Evolutionary conservation across 1,139 yeast species (phyloP).

Genomic region (Pichia sp.): DNA sequence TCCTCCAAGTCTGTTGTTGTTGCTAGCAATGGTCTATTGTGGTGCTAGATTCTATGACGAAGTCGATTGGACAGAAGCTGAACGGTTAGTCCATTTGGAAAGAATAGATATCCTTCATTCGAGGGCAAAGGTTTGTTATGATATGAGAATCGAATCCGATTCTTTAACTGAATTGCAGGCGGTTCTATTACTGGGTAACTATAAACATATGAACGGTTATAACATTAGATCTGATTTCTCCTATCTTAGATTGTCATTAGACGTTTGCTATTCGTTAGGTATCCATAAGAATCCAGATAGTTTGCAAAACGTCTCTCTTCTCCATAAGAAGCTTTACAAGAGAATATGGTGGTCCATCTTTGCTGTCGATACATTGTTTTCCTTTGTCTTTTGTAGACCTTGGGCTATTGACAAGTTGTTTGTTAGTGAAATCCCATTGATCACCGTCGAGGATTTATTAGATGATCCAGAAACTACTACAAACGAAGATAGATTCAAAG

Average conservation of each 20-base stretch:
- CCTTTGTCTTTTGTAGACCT: constrained; percentile 65
- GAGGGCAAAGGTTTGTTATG: constrained; percentile 76
- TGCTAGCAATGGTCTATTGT: constrained; percentile 70
- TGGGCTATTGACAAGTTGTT: constrained; percentile 48
- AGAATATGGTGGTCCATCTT: constrained; percentile 67
- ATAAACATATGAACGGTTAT: constrained; percentile 21
- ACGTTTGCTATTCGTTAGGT: constrained; percentile 68
- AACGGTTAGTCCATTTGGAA: constrained; percentile 17
- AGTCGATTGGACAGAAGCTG: constrained; percentile 20
- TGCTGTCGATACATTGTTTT: constrained; percentile 22
- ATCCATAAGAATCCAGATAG: constrained; percentile 49
- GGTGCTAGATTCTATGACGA: constrained; percentile 45
- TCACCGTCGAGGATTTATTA: constrained; percentile 61
- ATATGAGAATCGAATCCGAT: constrained; percentile 67
- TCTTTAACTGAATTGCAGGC: constrained; percentile 65
- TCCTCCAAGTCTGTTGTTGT: constrained; percentile 65
- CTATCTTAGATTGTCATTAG: constrained; percentile 22
- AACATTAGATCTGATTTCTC: constrained; percentile 19
- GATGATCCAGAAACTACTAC: constrained; percentile 51
- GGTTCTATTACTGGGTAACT: constrained; percentile 36
- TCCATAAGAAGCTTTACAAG: constrained; percentile 61
- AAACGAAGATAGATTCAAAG: constrained; percentile 8
- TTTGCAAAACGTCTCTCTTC: constrained; percentile 31
- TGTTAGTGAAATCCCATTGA: constrained; percentile 67
- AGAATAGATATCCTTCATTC: constrained; percentile 56